Percentiles rank a stretch among this genome's conserved stretches.
Evolutionary conservation across 495 filamentous ascomycete species (phyloP).

Genomic region (Mytilinidion resinicola): DNA sequence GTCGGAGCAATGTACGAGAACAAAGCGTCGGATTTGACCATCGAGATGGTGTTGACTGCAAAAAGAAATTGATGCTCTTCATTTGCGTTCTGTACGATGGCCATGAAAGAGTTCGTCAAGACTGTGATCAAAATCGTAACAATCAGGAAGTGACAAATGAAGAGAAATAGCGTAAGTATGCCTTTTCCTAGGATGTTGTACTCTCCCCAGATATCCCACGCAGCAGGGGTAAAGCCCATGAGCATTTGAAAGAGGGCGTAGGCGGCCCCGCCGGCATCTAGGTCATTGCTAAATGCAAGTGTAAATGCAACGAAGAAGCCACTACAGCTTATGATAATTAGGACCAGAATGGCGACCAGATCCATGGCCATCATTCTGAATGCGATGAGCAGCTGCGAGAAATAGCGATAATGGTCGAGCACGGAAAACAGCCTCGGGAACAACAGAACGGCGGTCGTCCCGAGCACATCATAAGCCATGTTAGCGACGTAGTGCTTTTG

Average conservation of each 20-base stretch:
- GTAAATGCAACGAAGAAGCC: conserved; percentile 94
- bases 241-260: conserved; percentile 88
- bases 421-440: conserved; percentile 87
- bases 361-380: conserved; percentile 90
- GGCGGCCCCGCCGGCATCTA: conserved; percentile 60
- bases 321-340: conserved; percentile 79
- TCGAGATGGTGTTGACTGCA: conserved; percentile 87
- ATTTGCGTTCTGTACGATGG: conserved; percentile 83
- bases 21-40: conserved; percentile 91
- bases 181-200: conserved; percentile 72
- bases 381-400: conserved; percentile 86
- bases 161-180: conserved; percentile 72
- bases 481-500: conserved; percentile 58
- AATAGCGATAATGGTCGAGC: conserved; percentile 89
- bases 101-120: conserved; percentile 89
- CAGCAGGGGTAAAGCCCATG: conserved; percentile 79
- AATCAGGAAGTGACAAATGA: conserved; percentile 93
- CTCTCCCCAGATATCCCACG: conserved; percentile 65
- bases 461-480: conserved; percentile 85
- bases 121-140: conserved; percentile 90
- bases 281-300: conserved; percentile 62
- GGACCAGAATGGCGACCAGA: conserved; percentile 70
- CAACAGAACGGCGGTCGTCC: conserved; percentile 79
- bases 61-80: conserved; percentile 93
- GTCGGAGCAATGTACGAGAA: conserved; percentile 88